Evolutionary conservation across 1,284 basidiomycete genomes (phyloP), one percentile per base, ranked within the genome.

Genomic region (Cryptococcus sp.): DNA sequence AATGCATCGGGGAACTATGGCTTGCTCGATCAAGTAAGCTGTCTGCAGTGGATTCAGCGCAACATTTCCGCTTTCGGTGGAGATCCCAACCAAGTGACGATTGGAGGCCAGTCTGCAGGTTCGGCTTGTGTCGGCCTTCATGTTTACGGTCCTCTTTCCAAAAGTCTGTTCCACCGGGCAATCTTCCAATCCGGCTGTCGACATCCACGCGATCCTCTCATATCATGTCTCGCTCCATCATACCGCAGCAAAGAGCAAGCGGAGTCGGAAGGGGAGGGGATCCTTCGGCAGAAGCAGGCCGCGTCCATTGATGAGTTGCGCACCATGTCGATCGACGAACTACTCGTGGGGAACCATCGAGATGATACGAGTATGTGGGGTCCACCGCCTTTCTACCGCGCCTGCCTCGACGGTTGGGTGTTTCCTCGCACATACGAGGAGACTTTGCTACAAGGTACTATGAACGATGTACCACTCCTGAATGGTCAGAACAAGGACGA

Each of bases 81-180:
- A 4, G 73, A 78, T 60, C 71, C 72, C 3, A 45, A 52, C 20
- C 68, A 68, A 49, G 70, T 78, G 30, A 78, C 76, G 13, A 69
- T 78, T 67, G 84, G 85, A 60, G 86, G 86, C 0, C 82, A 88
- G 66, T 85, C 84, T 57, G 86, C 85, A 0, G 86, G 86, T 35
- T 51, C 58, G 13, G 61, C 25, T 16, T 58, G 79, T 4, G 79
- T 81, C 0, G 78, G 82, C 7, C 30, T 35, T 35, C 30, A 35
- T 35, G 30, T 35, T 35, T 35, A 35, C 30, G 30, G 30, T 35
- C 49, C 49, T 11, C 49, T 50, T 2, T 50, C 49, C 5, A 27
- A 35, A 35, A 25, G 49, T 11, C 49, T 50, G 7, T 35, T 50
- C 20, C 27, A 27, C n/a, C 27, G 49, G 2, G 49, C 49, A 6